Percentiles rank a stretch among this genome's conserved stretches.
These are phyloP conservation scores for Chalciporus piperatoides DNA, from an alignment of 1,284 basidiomycete species.

Conservation along the genomic window DNA sequence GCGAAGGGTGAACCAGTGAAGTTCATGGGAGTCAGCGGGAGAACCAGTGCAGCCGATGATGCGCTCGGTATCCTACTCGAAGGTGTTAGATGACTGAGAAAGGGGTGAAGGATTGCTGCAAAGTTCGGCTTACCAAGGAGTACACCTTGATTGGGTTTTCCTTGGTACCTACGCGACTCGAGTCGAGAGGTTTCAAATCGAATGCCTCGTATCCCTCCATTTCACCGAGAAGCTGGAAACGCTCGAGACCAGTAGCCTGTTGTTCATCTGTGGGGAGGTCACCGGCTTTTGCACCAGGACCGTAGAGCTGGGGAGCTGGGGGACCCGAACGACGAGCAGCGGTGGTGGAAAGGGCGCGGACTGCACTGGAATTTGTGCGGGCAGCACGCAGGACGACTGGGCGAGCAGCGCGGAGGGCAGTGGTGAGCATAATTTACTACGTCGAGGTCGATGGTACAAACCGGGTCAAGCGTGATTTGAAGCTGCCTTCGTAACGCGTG, in stretches of 20 bases:
- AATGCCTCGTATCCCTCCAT: slow-evolving; percentile 90
- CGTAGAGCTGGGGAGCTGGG: slow-evolving; percentile 67
- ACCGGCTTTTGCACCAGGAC: slow-evolving; percentile 72
- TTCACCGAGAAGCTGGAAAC: slow-evolving; percentile 88
- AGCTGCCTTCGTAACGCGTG: slow-evolving; percentile 26
- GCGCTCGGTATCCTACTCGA: slow-evolving; percentile 66
- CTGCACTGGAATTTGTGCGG: slow-evolving; percentile 32
- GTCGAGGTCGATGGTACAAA: slow-evolving; percentile 22
- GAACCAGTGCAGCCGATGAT: slow-evolving; percentile 89
- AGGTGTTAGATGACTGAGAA: background rate
- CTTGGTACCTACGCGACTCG: slow-evolving; percentile 86
- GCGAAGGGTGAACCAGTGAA: slow-evolving; percentile 76
- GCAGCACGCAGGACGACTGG: slow-evolving; percentile 35
- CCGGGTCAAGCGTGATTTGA: slow-evolving; percentile 28
- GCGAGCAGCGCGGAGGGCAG: slow-evolving; percentile 39
- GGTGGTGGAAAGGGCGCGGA: slow-evolving; percentile 58
- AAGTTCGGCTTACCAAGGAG: slow-evolving; percentile 67
- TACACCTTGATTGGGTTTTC: slow-evolving; percentile 85
- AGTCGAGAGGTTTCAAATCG: slow-evolving; percentile 83
- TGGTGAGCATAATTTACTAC: slow-evolving; percentile 39
- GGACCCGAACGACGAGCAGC: slow-evolving; percentile 51
- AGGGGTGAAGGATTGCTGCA: background rate
- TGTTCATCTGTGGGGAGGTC: slow-evolving; percentile 80
- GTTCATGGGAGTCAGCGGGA: slow-evolving; percentile 90
- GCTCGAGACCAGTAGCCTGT: slow-evolving; percentile 96